Conservation (phyloP, 192 early-diverging fungal species). For the Rhizoclosmatium globosum region DNA sequence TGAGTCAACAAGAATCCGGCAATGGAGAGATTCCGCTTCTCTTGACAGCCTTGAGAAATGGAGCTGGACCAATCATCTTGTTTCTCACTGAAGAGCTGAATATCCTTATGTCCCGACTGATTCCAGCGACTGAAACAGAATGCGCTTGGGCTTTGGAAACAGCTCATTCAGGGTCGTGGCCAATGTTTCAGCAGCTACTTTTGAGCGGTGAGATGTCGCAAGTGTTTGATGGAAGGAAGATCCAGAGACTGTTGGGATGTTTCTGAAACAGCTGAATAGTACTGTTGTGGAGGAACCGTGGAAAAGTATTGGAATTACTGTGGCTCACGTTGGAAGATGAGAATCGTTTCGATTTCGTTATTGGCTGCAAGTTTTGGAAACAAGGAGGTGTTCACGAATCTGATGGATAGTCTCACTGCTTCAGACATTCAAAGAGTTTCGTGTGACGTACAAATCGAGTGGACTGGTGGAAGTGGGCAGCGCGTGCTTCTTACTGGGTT, state of each 20-base stretch:
- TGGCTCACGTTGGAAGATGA: not conserved
- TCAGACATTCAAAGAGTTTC: not conserved
- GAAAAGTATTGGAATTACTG: not conserved
- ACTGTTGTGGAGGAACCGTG: not conserved
- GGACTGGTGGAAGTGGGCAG: not conserved
- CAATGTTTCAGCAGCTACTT: not conserved
- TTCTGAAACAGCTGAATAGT: not conserved
- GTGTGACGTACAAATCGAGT: not conserved
- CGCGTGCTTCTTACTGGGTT: not conserved
- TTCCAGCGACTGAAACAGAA: not conserved
- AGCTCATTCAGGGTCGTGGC: constrained; percentile 1
- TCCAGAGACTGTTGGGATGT: not conserved
- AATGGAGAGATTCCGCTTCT: not conserved
- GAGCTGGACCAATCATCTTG: not conserved
- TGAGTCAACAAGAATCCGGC: not conserved
- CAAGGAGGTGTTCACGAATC: not conserved
- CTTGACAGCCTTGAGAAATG: constrained; percentile 14
- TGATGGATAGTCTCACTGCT: not conserved
- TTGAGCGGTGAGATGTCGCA: not conserved
- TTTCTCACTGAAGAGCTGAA: constrained; percentile 1
- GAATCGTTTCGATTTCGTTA: not conserved
- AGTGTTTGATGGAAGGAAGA: constrained; percentile 9
- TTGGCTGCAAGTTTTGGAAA: constrained; percentile 21
- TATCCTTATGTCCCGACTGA: not conserved
- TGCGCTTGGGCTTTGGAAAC: constrained; percentile 20